Evolutionary conservation across 116 monocot genomes (phyloP), one percentile per base, ranked within the genome.

Genomic region (Iris pallida): DNA sequence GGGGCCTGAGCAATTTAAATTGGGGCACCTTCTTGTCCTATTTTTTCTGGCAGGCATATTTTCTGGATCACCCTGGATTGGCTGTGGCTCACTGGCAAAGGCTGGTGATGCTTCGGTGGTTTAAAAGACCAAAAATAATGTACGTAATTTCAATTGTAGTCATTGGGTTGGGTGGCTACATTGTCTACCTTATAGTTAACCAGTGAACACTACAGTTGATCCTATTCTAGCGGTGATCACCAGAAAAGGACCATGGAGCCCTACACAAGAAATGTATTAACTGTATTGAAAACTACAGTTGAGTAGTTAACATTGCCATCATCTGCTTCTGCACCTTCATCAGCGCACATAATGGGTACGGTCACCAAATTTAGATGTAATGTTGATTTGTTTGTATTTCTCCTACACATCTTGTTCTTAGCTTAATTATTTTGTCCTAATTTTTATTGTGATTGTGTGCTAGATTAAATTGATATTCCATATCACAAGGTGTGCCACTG

Each of bases 301-400:
- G 68, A 88, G 72, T 75, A 93, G 93, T 63, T 86, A 76, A 78
- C 93, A 16, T 75, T 93, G 78, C 98, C 98, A 72, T 98, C 98
- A 78, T 98, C 80, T 78, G 88, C 74, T 98, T 98, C 73, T 98
- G 90, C 68, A 93, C 93, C 16, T 88, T 98, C 59, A 48, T 93
- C 69, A 93, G 93, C 76, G 84, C 98, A 66, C 88, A 90, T 74
- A 92, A 98, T 74, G 84, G 93, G 98, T 98, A 79, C 68, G 1
- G 45, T 55, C 4, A 48, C 4, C 0, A 48, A 64, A 49, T 18
- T 63, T 62, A 16, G 7, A 4, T 18, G 7, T 59, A 49, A 18
- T 48, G 20, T 57, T 43, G 61, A 43, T 6, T n/a, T 14, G 42
- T 60, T 3, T 6, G 42, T 5, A 4, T 13, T 7, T 63, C 7